phyloP scores from a whole-genome alignment of 495 filamentous ascomycete genomes.

The Penicillium cinerascens region DNA sequence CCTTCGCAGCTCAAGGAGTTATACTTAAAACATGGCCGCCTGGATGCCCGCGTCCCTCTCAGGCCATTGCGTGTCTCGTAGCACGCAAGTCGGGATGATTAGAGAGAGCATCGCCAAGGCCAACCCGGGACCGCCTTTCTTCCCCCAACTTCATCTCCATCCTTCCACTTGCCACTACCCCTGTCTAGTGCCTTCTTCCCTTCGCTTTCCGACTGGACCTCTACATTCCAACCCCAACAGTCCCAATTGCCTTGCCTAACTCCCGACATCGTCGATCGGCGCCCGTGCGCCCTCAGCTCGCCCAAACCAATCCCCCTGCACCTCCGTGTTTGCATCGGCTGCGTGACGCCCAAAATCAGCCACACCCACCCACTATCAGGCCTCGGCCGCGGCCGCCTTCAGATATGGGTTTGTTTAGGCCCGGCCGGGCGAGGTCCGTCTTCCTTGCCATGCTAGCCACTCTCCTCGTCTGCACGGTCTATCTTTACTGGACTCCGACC shows the following conservation, averaged over 20 bases:
- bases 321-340: not conserved
- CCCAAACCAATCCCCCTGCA: conserved; percentile 11
- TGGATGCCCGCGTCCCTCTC: too few species aligned
- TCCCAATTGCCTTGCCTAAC: not conserved
- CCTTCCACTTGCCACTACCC: not conserved
- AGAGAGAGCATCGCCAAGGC: not conserved
- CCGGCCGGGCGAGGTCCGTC: conserved; percentile 30
- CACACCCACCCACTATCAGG: not conserved
- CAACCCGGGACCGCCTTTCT: not conserved
- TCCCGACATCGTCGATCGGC: conserved; percentile 12
- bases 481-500: conserved; percentile 37
- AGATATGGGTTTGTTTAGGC: conserved; percentile 31
- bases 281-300: conserved; percentile 20
- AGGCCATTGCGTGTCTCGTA: too few species aligned
- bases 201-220: not conserved
- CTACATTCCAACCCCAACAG: not conserved
- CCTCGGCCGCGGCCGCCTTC: not conserved
- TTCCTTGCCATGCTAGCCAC: conserved; percentile 27
- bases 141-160: not conserved
- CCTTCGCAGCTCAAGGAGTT: too few species aligned
- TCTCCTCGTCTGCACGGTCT: conserved; percentile 37
- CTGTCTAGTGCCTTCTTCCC: not conserved
- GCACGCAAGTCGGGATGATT: not conserved
- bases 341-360: not conserved
- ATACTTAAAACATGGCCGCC: too few species aligned